Evolutionary conservation across 371 early-diverging fungal species (phyloP).

Genomic region (Neoconidiobolus thromboides): DNA sequence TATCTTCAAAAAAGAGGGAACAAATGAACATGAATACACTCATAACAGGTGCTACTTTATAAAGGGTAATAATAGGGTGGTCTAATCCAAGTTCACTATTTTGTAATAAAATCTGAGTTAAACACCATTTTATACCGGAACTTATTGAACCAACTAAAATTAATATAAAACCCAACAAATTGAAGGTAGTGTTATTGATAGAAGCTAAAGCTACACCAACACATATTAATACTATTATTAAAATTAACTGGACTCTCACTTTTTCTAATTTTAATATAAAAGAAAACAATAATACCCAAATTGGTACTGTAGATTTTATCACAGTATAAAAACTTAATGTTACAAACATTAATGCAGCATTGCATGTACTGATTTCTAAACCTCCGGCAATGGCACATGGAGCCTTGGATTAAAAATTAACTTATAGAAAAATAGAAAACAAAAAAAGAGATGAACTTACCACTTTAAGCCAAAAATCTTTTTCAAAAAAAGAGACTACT

Average conservation of each 20-base stretch:
- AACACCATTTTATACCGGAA: conserved; percentile 62
- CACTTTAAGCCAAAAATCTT: conserved; percentile 2
- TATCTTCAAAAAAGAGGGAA: conserved; percentile 11
- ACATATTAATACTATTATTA: conserved; percentile 56
- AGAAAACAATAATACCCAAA: conserved; percentile 78
- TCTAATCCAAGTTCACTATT: conserved; percentile 15
- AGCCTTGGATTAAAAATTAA: background rate
- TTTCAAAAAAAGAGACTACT: background rate
- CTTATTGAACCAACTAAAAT: conserved; percentile 56
- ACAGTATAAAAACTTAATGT: conserved; percentile 3
- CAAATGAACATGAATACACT: background rate
- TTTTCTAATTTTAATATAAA: conserved; percentile 72
- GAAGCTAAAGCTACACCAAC: conserved; percentile 73
- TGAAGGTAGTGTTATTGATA: conserved; percentile 53
- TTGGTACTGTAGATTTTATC: conserved; percentile 60
- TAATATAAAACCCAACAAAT: conserved; percentile 38
- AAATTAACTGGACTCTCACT: conserved; percentile 33
- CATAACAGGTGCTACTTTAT: conserved; percentile 3
- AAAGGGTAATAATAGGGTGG: background rate
- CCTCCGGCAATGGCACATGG: conserved; percentile 4
- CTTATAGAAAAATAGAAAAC: background rate
- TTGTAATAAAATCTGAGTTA: conserved; percentile 63
- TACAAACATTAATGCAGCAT: conserved; percentile 5
- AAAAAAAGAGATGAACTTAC: background rate
- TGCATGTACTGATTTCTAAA: conserved; percentile 3